Base-by-base conservation (phyloP, 257 asterid genomes). In the Solanum habrochaites region DNA sequence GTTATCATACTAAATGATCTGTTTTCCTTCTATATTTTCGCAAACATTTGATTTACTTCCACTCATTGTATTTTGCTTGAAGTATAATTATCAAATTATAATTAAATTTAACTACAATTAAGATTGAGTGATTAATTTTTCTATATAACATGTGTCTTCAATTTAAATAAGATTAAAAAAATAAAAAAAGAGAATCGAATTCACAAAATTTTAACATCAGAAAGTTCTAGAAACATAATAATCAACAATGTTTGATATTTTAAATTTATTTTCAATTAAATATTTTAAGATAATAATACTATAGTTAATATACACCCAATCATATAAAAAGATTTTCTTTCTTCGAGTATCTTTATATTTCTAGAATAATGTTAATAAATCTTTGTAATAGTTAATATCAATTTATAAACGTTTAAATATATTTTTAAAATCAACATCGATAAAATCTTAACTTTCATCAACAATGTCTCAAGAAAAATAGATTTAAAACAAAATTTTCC, bases 181-280 rank as follows among this genome's bases (percentile, higher is more conserved):
- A 52, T 6, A 1, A 16, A 52, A 6, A 52, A 52, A 52, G 0
- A 52, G 0, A 52, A 16, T 0, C 9, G 1, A 16, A 52, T 0
- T 3, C 23, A 52, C 7, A 52, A 2, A 52, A 52, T 16, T 52
- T 52, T 56, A 20, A 7, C 25, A 11, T 56, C 25, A 56, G 25
- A 56, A 56, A 8, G 5, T 56, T 56, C 64, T 56, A 20, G 21
- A 56, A 56, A 20, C 25, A 56, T 52, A 56, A 56, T 56, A 56
- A 20, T 56, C 0, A 7, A 18, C 11, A 20, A 20, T 56, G 25
- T 56, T 56, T 56, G 64, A 56, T 56, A 56, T 56, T 56, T 20
- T 20, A 20, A 20, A 56, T n/a, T 56, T 56, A 56, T 18, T 56
- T 56, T 20, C 21, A 56, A 56, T 20, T 18, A 20, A 56, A 56